A percentile compares a stretch with the other conserved stretches of the same genome.
phyloP scores from a whole-genome alignment of 306 rosid species.

The Begonia masoniana region DNA sequence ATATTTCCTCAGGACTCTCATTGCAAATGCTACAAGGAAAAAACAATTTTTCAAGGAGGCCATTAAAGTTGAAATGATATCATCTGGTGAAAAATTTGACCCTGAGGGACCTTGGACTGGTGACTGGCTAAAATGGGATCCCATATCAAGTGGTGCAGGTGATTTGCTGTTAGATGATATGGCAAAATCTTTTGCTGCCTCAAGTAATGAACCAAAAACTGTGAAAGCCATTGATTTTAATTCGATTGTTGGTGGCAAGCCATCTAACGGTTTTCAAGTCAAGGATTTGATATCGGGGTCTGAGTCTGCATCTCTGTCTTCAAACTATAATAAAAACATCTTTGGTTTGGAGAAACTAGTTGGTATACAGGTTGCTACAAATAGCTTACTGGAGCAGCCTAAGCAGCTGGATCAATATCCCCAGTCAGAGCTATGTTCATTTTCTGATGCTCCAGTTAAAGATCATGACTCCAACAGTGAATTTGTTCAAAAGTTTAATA shows the following conservation, averaged over 20 bases:
- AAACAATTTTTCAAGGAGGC: conserved; percentile 61
- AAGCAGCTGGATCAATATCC: conserved; percentile 17
- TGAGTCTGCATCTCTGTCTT: conserved; percentile 13
- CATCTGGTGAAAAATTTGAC: conserved; percentile 34
- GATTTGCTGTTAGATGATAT: conserved; percentile 63
- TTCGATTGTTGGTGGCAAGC: conserved; percentile 34
- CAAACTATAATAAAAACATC: conserved; percentile 10
- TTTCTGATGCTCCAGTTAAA: conserved; percentile 11
- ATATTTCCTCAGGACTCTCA: conserved; percentile 36
- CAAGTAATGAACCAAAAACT: conserved; percentile 33
- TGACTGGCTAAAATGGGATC: conserved; percentile 64
- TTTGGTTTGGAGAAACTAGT: conserved; percentile 12
- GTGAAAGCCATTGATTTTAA: conserved; percentile 56
- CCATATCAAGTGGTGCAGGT: conserved; percentile 76
- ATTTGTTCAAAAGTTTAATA: conserved; percentile 7
- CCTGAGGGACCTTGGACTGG: conserved; percentile 28
- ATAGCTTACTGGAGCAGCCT: conserved; percentile 18
- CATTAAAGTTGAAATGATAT: conserved; percentile 46
- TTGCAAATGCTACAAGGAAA: conserved; percentile 64
- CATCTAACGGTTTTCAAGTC: conserved; percentile 57
- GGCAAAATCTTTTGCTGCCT: conserved; percentile 36
- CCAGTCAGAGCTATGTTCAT: conserved; percentile 12
- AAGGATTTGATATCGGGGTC: conserved; percentile 33
- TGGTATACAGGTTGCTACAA: conserved; percentile 14
- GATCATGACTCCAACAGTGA: conserved; percentile 10